These are phyloP conservation scores for Kodamaea alishanica DNA, from an alignment of 1,139 yeast species.

Conservation along the genomic window DNA sequence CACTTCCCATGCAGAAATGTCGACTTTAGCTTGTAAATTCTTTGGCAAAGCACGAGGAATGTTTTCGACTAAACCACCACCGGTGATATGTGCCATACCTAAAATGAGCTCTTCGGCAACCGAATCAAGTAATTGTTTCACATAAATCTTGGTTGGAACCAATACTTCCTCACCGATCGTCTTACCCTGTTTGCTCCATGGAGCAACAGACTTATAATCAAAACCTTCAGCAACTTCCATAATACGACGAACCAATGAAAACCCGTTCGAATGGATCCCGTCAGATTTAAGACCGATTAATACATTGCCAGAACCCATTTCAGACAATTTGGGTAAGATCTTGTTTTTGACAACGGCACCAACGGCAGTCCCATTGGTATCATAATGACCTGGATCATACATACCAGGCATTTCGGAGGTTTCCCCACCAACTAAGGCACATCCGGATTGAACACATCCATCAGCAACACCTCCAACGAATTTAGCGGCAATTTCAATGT, in stretches of 20 bases:
- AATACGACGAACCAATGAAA: slow-evolving; percentile 92
- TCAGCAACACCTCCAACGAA: slow-evolving; percentile 95
- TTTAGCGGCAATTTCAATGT: slow-evolving; percentile 75
- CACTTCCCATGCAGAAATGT: slow-evolving; percentile 75
- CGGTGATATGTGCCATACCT: slow-evolving; percentile 96
- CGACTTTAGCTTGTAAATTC: slow-evolving; percentile 73
- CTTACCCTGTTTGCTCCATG: slow-evolving; percentile 68
- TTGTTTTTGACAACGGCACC: slow-evolving; percentile 90
- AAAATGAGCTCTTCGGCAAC: slow-evolving; percentile 64
- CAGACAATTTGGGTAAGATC: slow-evolving; percentile 65
- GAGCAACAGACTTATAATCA: slow-evolving; percentile 71
- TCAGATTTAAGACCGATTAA: slow-evolving; percentile 83
- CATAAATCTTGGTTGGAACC: slow-evolving; percentile 91
- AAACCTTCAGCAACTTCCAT: slow-evolving; percentile 65
- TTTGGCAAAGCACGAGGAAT: slow-evolving; percentile 92
- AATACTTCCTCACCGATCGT: slow-evolving; percentile 84
- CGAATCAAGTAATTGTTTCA: slow-evolving; percentile 79
- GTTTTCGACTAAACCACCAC: slow-evolving; percentile 96
- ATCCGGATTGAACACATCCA: slow-evolving; percentile 92
- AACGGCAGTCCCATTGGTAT: slow-evolving; percentile 96
- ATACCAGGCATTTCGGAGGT: slow-evolving; percentile 99
- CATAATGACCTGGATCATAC: slow-evolving; percentile 93
- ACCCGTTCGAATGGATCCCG: slow-evolving; percentile 97
- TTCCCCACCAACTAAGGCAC: slow-evolving; percentile 98
- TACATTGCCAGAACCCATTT: slow-evolving; percentile 76